Conservation (phyloP, 768 basidiomycete species). For the Hydnomerulius pinastri region DNA sequence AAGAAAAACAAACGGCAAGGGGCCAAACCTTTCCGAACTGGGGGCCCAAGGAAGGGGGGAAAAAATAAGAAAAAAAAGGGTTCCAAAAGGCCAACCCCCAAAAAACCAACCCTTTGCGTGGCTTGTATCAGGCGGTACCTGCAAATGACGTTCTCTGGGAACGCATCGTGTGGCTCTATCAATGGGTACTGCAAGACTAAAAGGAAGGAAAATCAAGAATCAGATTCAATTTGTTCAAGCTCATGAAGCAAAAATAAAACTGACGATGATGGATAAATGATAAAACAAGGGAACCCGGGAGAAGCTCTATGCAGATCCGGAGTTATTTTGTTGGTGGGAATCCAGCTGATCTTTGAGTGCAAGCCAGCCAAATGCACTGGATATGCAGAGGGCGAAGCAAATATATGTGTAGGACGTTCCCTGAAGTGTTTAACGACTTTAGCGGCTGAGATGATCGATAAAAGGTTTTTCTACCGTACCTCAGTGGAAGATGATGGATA, state of each 20-base stretch:
- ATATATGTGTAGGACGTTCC: slow-evolving; percentile 6
- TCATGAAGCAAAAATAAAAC: neutral
- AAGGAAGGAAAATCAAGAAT: neutral
- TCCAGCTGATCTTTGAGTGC: slow-evolving; percentile 11
- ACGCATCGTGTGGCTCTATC: neutral
- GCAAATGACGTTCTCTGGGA: neutral
- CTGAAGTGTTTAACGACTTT: neutral
- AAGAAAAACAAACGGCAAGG: neutral
- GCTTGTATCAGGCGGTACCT: neutral
- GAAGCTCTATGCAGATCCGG: neutral
- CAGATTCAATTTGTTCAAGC: neutral
- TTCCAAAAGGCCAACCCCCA: neutral
- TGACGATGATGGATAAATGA: neutral
- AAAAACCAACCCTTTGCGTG: too few species aligned
- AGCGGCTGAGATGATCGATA: neutral
- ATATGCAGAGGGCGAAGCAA: slow-evolving; percentile 17
- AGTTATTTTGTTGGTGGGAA: neutral
- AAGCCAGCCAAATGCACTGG: slow-evolving; percentile 26
- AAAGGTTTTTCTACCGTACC: slow-evolving; percentile 15
- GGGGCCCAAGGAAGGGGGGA: neutral
- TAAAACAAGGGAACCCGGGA: neutral
- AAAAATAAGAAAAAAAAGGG: neutral
- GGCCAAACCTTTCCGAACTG: neutral
- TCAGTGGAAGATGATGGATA: slow-evolving; percentile 9
- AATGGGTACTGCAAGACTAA: neutral